Evolutionary conservation across 1,284 basidiomycete species (phyloP).

Genomic region (Singerocomus inundabilis): DNA sequence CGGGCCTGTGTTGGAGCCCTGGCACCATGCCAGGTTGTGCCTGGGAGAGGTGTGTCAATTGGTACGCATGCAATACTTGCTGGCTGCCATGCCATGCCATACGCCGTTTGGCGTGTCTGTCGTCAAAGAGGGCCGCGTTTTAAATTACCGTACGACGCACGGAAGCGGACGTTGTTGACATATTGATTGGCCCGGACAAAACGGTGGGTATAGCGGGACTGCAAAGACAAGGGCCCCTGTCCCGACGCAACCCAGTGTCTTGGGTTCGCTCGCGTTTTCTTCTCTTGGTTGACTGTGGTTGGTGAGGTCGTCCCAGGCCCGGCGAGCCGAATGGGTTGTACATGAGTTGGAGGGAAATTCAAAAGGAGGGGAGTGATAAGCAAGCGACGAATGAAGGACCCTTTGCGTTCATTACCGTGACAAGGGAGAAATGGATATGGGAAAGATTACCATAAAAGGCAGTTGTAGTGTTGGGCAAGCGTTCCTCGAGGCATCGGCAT

Average conservation of each 20-base stretch:
- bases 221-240: constrained; percentile 10
- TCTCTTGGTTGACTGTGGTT: no score
- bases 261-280: background rate
- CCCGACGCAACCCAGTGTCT: background rate
- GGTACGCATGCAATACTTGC: constrained; percentile 3
- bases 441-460: constrained; percentile 18
- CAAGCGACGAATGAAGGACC: background rate
- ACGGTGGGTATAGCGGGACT: constrained; percentile 30
- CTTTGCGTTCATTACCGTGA: constrained; percentile 25
- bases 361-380: no score
- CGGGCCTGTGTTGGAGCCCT: background rate
- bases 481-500: constrained; percentile 33
- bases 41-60: constrained; percentile 3
- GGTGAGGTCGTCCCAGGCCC: background rate
- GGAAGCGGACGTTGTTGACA: background rate
- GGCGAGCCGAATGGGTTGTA: constrained; percentile 4
- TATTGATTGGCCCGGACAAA: constrained; percentile 7
- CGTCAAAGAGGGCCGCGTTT: constrained; percentile 4
- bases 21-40: constrained; percentile 3
- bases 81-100: background rate
- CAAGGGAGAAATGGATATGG: constrained; percentile 19
- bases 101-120: background rate
- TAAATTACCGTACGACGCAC: constrained; percentile 24
- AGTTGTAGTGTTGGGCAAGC: constrained; percentile 22
- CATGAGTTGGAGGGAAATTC: background rate